phyloP scores from a whole-genome alignment of 345 rosid species.

The Hibiscus trionum region DNA sequence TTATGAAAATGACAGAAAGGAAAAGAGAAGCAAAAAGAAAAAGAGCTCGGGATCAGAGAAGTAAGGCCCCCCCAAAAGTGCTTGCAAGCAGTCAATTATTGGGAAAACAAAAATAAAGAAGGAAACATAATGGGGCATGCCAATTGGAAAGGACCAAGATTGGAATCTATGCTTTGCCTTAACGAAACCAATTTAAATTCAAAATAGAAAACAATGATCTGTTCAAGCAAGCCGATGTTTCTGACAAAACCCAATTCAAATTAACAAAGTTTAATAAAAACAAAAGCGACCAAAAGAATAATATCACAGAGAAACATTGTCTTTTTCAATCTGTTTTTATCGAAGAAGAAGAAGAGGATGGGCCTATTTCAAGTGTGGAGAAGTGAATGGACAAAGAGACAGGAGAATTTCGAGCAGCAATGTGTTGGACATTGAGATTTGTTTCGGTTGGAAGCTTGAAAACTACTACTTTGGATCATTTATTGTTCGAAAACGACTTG shows the following conservation, averaged over 20 bases:
- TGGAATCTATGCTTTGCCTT: constrained; percentile 16
- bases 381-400: constrained; percentile 36
- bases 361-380: constrained; percentile 38
- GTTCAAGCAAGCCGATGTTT: constrained; percentile 27
- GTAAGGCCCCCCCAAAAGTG: constrained; percentile 3
- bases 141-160: constrained; percentile 19
- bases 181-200: constrained; percentile 11
- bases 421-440: constrained; percentile 6
- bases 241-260: constrained; percentile 18
- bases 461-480: constrained; percentile 20
- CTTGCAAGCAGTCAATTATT: constrained; percentile 18
- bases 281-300: background rate
- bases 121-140: constrained; percentile 19
- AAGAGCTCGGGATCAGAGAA: constrained; percentile 58
- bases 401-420: constrained; percentile 8
- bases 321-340: constrained; percentile 5
- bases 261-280: background rate
- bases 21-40: constrained; percentile 13
- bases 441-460: constrained; percentile 10
- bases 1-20: constrained; percentile 30
- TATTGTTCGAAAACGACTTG: constrained; percentile 47
- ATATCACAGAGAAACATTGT: background rate
- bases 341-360: constrained; percentile 16
- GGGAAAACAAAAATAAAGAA: constrained; percentile 16
- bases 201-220: background rate